Base-by-base conservation (phyloP, 2,329 filamentous ascomycete genomes). In the Aspergillus eucalypticola region DNA sequence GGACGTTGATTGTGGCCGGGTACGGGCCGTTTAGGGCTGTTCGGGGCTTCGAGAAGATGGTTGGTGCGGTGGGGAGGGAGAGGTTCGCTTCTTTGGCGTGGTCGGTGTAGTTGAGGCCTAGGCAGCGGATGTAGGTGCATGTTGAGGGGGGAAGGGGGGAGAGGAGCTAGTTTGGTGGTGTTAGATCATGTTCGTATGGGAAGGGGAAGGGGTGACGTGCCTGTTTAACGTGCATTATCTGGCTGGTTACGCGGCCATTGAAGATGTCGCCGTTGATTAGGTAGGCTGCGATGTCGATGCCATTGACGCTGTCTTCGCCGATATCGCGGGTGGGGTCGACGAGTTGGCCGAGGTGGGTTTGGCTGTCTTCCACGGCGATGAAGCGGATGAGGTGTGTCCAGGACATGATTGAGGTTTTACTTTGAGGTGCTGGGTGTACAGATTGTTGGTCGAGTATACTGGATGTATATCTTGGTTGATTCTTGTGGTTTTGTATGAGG, bases 21-120 rank as follows among this genome's bases (percentile, higher is more conserved):
- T 67, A 68, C 0, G 71, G 72, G 2, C 66, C 73, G 7, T 59
- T 62, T 1, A 75, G 46, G 7, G 72, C 67, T 3, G 67, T 63
- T 2, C 69, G 66, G 1, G 71, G 73, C 56, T 79, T 79, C 66
- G 75, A 68, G 64, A 79, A 79, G 3, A 79, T 64, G 3, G 76
- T 71, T 0, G 75, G 76, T 3, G 66, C 63, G 2, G 50, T 58
- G 0, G 77, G 76, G 21, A 78, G 66, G 2, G 73, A 64, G 69
- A 78, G 70, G 49, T 71, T 73, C 53, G 73, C 73, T 66, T 80
- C 77, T 15, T 64, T 60, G 5, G 76, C 77, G 57, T 79, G 78
- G 64, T 79, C 72, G 38, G 68, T 69, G 65, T 81, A 81, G 69
- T 82, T 82, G 54, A 82, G 73, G 6, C 80, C 79, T 50, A 82